A percentile compares a stretch with the other conserved stretches of the same genome.
phyloP scores from a whole-genome alignment of 805 yeast species.

The Lachancea sp. region DNA sequence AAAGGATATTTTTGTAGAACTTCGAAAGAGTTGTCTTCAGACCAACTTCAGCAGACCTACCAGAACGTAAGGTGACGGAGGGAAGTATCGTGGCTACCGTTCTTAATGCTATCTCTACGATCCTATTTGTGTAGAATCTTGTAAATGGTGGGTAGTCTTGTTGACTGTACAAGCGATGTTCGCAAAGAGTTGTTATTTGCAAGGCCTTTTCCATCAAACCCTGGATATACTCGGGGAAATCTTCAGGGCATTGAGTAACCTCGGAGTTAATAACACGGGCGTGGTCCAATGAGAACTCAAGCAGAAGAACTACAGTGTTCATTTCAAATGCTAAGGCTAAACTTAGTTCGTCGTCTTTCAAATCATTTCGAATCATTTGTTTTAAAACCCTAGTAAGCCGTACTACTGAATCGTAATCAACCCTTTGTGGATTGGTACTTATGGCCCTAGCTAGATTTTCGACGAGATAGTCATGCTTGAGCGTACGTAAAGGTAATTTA shows the following conservation, averaged over 20 bases:
- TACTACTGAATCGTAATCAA: conserved; percentile 11
- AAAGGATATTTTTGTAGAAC: conserved; percentile 19
- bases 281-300: conserved; percentile 20
- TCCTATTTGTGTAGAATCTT: conserved; percentile 26
- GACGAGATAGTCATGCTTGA: conserved; percentile 3
- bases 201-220: conserved; percentile 21
- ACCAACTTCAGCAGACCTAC: conserved; percentile 11
- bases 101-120: conserved; percentile 25
- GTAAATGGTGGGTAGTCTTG: conserved; percentile 15
- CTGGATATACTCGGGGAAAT: conserved; percentile 12
- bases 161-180: conserved; percentile 16
- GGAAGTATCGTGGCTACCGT: conserved; percentile 25
- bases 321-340: conserved; percentile 19
- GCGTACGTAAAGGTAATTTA: not conserved
- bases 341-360: conserved; percentile 9
- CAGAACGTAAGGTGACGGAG: conserved; percentile 22
- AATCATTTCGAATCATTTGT: conserved; percentile 6
- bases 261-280: conserved; percentile 24
- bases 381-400: conserved; percentile 12
- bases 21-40: conserved; percentile 8
- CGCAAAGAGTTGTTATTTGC: conserved; percentile 17
- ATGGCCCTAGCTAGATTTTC: conserved; percentile 2
- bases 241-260: conserved; percentile 8
- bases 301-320: conserved; percentile 18
- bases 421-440: conserved; percentile 6